Conservation (phyloP, 768 basidiomycete genomes). For the Strobilomyces echinocephalus region DNA sequence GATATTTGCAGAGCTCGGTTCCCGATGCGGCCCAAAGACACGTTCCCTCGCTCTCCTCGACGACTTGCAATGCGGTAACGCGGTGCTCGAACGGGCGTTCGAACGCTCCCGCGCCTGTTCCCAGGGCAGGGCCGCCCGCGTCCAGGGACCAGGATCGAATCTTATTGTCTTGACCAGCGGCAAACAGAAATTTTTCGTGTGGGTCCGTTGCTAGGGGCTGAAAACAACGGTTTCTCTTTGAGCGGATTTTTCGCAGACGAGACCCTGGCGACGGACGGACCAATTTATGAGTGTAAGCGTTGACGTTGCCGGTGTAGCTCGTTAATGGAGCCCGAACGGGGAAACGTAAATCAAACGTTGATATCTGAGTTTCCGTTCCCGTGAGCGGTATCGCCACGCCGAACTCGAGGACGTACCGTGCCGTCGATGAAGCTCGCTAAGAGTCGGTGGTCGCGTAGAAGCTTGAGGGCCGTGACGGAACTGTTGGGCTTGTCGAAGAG, state of each 20-base stretch:
- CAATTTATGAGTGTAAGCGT: slow-evolving; percentile 45
- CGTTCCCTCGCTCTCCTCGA: slow-evolving; percentile 36
- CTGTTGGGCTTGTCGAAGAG: slow-evolving; percentile 35
- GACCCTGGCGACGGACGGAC: slow-evolving; percentile 35
- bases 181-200: slow-evolving; percentile 54
- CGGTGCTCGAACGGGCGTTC: slow-evolving; percentile 31
- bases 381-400: neutral
- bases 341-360: slow-evolving; percentile 61
- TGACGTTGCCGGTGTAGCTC: slow-evolving; percentile 53
- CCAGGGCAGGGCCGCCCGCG: slow-evolving; percentile 38
- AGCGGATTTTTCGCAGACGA: neutral
- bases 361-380: slow-evolving; percentile 39
- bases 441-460: slow-evolving; percentile 48
- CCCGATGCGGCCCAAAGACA: slow-evolving; percentile 53
- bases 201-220: slow-evolving; percentile 65
- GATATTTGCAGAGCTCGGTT: slow-evolving; percentile 42
- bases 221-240: slow-evolving; percentile 3
- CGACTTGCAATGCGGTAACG: slow-evolving; percentile 48
- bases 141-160: slow-evolving; percentile 68
- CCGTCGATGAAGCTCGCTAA: slow-evolving; percentile 58
- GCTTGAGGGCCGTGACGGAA: slow-evolving; percentile 52
- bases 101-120: slow-evolving; percentile 28
- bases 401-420: slow-evolving; percentile 37
- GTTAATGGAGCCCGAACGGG: slow-evolving; percentile 41
- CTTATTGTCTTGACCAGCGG: slow-evolving; percentile 60